Evolutionary conservation across 768 basidiomycete genomes (phyloP), one percentile per base, ranked within the genome.

Genomic region (Paxillus rubicundulus): DNA sequence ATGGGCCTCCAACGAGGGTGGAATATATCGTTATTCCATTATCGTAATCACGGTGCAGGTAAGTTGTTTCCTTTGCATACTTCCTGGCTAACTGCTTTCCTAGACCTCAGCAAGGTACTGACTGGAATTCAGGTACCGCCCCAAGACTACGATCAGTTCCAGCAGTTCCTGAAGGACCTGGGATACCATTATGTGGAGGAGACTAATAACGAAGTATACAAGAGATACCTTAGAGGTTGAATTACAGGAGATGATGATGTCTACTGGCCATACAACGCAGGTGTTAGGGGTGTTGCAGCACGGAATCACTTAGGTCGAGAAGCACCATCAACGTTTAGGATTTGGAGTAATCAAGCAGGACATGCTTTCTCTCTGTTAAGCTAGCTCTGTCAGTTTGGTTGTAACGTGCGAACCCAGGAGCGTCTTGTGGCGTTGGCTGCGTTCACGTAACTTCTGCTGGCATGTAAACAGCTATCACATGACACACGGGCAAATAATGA

Each of bases 21-120:
- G 94, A 98, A 95, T 69, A 92, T 99, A 45, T 89, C 93, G 1
- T 68, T 99, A 57, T 99, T 98, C 75, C 97, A 99, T 68, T 99
- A 99, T 70, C 82, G 97, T 50, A 98, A 98, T 67, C 96, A 98
- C 54, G 97, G 97, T 28, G 92, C 89, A 65, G 95, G 95, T 92
- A 59, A 53, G 86, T 76, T 30, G 28, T 33, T 47, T 40, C 30
- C 34, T 51, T 40, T 37, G 16, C 9, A 47, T 16, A 20, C 48
- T 47, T 12, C 37, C 37, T 17, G 20, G 33, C 55, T 55, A 16
- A 54, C 8, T 33, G 44, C 41, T 40, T 30, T n/a, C 16, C 34
- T 57, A 96, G 96, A 98, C 66, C 74, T 98, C 24, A 93, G 93
- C 21, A 96, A 87, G 69, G 89, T 99, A 4, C 74, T 99, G 45